Conservation (phyloP, 768 basidiomycete genomes). For the Glaciozyma antarctica region DNA sequence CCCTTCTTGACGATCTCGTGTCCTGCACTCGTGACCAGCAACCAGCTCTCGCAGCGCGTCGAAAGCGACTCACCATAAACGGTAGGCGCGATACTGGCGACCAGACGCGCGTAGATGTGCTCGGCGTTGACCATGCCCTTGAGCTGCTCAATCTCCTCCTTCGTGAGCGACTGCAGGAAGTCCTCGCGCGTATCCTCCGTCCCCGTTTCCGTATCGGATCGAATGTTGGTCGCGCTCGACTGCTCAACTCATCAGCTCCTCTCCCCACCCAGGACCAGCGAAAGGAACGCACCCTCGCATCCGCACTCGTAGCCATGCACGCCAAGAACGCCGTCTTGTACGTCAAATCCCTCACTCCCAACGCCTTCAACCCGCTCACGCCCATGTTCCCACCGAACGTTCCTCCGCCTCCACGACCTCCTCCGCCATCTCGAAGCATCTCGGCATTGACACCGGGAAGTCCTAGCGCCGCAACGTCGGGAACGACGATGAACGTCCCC, state of each 20-base stretch:
- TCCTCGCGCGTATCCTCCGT: slow-evolving; percentile 49
- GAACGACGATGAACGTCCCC: slow-evolving; percentile 95
- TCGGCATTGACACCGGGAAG: slow-evolving; percentile 90
- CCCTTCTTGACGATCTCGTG: slow-evolving; percentile 99
- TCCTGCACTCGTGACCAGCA: slow-evolving; percentile 39
- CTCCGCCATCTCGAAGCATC: slow-evolving; percentile 74
- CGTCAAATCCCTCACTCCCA: slow-evolving; percentile 89
- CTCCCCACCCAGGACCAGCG: background rate
- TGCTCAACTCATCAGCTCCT: slow-evolving; percentile 35
- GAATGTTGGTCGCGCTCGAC: slow-evolving; percentile 69
- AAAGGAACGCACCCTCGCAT: slow-evolving; percentile 61
- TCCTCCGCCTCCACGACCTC: slow-evolving; percentile 52
- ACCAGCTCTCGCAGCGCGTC: background rate
- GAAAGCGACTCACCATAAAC: slow-evolving; percentile 56
- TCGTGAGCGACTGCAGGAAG: slow-evolving; percentile 79
- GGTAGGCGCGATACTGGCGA: slow-evolving; percentile 90
- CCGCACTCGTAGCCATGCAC: slow-evolving; percentile 90
- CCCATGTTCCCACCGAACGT: slow-evolving; percentile 52
- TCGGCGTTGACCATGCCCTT: slow-evolving; percentile 87
- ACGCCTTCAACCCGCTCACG: slow-evolving; percentile 83
- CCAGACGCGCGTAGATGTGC: slow-evolving; percentile 86
- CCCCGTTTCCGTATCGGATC: slow-evolving; percentile 78
- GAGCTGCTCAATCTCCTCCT: slow-evolving; percentile 90
- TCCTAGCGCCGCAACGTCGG: slow-evolving; percentile 92
- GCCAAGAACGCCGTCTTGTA: slow-evolving; percentile 98